Base-by-base conservation (phyloP, 2,329 filamentous ascomycete species). In the Fusarium sp. region DNA sequence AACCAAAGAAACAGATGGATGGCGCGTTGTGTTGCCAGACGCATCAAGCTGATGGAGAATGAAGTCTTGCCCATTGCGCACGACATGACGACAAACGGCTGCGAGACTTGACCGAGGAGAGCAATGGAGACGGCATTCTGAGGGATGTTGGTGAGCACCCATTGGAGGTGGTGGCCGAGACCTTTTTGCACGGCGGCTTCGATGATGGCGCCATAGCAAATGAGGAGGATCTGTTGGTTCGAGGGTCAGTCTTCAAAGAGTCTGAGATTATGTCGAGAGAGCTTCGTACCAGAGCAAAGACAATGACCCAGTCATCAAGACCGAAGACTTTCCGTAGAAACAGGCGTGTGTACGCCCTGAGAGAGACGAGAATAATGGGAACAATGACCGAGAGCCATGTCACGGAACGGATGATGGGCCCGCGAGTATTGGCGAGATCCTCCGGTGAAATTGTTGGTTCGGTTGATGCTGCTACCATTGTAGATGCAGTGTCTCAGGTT, bases 21-120 rank as follows among this genome's bases (percentile, higher is more conserved):
- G 1, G 52, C 58, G 4, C 62, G 71, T 6, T 74, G 68, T 1
- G 66, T 61, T 1, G 72, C 72, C 1, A 74, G 58, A 2, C 72
- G 72, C 72, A 74, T 74, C 4, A 74, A 45, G 20, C 71, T 74
- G 37, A 74, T 62, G 1, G 72, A 74, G 11, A 74, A 74, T 2
- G 72, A 74, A 3, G 62, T 70, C 54, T 74, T 74, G 15, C 72
- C 72, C 3, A 74, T 6, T 1, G 72, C 72, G 0, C 72, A 74
- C 0, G 72, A 74, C 72, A 74, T 74, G 32, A 74, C 30, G 22
- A 74, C 72, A 0, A 74, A 66, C 2, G 72, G 72, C 12, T 74
- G 72, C 4, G 71, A 74, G 2, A 66, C 25, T 22, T 74, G 72
- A 0, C 72, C 72, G 0, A 74, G 62, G 1, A 74, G 60, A 1